Base-by-base conservation (phyloP, 257 asterid genomes). In the Solanum ossicruentum region DNA sequence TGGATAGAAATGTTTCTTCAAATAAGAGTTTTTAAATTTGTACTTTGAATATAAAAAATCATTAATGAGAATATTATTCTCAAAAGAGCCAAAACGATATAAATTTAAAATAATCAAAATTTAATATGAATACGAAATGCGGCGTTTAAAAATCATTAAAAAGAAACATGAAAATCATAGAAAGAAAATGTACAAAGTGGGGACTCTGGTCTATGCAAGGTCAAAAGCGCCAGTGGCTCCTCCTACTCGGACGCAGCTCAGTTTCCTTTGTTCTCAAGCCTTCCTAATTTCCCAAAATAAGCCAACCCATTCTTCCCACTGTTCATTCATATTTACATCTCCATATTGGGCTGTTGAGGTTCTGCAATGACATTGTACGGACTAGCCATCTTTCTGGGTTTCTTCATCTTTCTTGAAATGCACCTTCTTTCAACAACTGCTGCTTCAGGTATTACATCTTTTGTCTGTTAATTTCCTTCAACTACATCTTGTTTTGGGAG, bases 301-400 rank as follows among this genome's bases (percentile, higher is more conserved):
- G 61, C 20, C 3, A 43, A 56, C 12, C 10, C 41, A 56, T n/a
- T 61, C 2, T 41, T 60, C 54, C 26, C 23, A 57, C 36, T 61
- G 20, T 57, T 12, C 72, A 57, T 12, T 81, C 66, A 57, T 60
- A 11, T 60, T 73, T 81, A n/a, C 47, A 71, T 23, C 71, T 32
- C 20, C 49, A 56, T 12, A 47, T 5, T 56, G 51, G 2, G 41
- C 41, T 56, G 41, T n/a, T 18, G 43, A 12, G 28, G n/a, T 55
- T 65, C 55, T 70, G 28, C 91, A 85, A 94, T 95, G 98, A 93
- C 92, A 65, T 86, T 88, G 69, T 63, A 39, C 78, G 66, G 85
- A 85, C 58, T 87, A 67, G 49, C 86, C 81, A 82, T 83, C 41
- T 88, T 89, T 84, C 91, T 87, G 52, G 88, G 83, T 82, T 84